A percentile compares a stretch with the other conserved stretches of the same genome.
These are phyloP conservation scores for Pistacia integerrima DNA, from an alignment of 345 rosid species.

Conservation along the genomic window DNA sequence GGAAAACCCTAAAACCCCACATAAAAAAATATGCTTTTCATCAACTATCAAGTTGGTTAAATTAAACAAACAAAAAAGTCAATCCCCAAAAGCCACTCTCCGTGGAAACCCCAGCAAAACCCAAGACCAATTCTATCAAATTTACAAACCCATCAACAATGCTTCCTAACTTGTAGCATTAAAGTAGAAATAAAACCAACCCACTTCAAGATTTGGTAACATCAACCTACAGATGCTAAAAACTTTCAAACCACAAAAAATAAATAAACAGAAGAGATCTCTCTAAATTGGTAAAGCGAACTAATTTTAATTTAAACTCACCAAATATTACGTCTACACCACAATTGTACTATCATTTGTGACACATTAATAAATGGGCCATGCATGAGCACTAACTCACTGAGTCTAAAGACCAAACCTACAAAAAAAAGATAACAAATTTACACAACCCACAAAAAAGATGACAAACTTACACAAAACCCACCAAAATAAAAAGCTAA, in stretches of 20 bases:
- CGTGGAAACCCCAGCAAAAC: conserved; percentile 43
- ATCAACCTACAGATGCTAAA: conserved; percentile 9
- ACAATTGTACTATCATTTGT: neutral
- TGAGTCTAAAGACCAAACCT: conserved; percentile 20
- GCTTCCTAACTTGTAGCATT: conserved; percentile 10
- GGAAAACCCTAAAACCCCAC: conserved; percentile 31
- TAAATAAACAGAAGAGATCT: neutral
- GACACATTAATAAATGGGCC: conserved; percentile 20
- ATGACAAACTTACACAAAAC: conserved; percentile 12
- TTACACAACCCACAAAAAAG: conserved; percentile 2
- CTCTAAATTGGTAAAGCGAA: neutral
- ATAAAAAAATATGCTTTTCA: conserved; percentile 16
- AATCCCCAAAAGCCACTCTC: conserved; percentile 57
- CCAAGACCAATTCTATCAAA: conserved; percentile 33
- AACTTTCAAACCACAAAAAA: neutral
- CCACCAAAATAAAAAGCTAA: conserved; percentile 14
- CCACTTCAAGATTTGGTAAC: conserved; percentile 23
- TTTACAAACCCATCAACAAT: conserved; percentile 19
- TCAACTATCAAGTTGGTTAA: conserved; percentile 29
- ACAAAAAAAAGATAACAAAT: conserved; percentile 2
- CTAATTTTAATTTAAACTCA: conserved; percentile 1
- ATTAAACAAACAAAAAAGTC: conserved; percentile 25
- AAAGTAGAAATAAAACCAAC: conserved; percentile 20
- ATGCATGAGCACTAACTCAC: conserved; percentile 24
- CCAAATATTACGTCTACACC: conserved; percentile 14